Evolutionary conservation across 202 grass and related monocot genomes (phyloP).

Genomic region (Digitaria exilis): DNA sequence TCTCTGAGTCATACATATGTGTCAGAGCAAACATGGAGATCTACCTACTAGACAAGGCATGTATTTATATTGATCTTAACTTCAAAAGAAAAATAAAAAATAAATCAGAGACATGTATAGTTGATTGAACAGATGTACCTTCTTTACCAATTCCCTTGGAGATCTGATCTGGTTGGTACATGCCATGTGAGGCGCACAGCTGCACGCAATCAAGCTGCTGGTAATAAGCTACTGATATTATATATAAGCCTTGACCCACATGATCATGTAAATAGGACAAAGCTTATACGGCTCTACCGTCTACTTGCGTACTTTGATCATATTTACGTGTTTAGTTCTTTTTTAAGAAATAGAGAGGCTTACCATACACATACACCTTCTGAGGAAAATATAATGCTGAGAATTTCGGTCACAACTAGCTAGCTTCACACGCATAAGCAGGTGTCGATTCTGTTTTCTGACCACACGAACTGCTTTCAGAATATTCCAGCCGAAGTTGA

Average conservation of each 20-base stretch:
- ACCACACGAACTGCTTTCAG: neutral
- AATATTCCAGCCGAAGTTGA: neutral
- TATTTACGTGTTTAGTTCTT: neutral
- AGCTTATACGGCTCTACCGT: slow-evolving; percentile 16
- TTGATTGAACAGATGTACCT: neutral
- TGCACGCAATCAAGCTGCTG: slow-evolving; percentile 5
- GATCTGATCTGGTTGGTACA: neutral
- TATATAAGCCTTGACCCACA: neutral
- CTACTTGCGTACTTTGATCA: slow-evolving; percentile 9
- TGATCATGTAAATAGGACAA: neutral
- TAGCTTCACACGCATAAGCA: neutral
- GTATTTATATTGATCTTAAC: too few relatives aligned
- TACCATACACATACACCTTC: neutral
- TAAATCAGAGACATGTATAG: neutral
- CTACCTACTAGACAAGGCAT: too few relatives aligned
- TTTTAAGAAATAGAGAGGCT: neutral
- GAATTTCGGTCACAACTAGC: neutral
- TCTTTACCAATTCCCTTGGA: neutral
- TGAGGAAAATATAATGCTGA: neutral
- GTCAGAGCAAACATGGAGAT: too few relatives aligned
- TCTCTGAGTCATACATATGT: neutral
- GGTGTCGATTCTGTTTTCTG: neutral
- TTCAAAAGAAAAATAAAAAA: too few relatives aligned
- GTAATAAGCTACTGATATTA: neutral
- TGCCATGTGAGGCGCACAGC: slow-evolving; percentile 4